phyloP scores from a whole-genome alignment of 768 basidiomycete genomes.

The Collybia nuda region DNA sequence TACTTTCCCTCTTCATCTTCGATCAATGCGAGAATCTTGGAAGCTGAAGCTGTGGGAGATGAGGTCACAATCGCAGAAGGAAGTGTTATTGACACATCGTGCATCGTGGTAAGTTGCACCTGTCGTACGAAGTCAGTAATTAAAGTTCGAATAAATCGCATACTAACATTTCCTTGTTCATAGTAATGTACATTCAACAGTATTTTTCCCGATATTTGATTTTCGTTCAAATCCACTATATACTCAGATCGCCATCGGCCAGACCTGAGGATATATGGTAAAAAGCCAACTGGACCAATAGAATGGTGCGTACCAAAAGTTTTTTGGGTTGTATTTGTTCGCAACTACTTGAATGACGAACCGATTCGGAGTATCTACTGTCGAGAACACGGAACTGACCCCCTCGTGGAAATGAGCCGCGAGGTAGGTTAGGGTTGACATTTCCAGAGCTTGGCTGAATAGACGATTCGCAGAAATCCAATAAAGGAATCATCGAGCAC shows the following conservation, averaged over 20 bases:
- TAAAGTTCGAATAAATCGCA: neutral
- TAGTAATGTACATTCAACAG: constrained; percentile 93
- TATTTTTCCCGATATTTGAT: constrained; percentile 68
- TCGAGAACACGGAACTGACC: constrained; percentile 70
- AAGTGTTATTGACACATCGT: constrained; percentile 62
- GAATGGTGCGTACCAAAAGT: constrained; percentile 70
- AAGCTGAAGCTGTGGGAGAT: constrained; percentile 50
- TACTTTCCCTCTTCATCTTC: constrained; percentile 79
- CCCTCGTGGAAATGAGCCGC: constrained; percentile 83
- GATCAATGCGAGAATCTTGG: constrained; percentile 78
- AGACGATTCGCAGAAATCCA: neutral
- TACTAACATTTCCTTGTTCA: constrained; percentile 89
- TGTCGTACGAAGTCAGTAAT: constrained; percentile 25
- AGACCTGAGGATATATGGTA: constrained; percentile 54
- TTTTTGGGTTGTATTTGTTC: constrained; percentile 92
- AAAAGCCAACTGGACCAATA: neutral
- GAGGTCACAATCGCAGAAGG: constrained; percentile 57
- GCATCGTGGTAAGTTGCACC: constrained; percentile 88
- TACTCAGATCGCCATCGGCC: constrained; percentile 95
- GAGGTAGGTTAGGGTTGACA: constrained; percentile 65
- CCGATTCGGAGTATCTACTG: constrained; percentile 36
- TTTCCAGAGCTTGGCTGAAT: constrained; percentile 67
- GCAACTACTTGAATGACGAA: constrained; percentile 86
- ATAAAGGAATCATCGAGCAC: too few species aligned
- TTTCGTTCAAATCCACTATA: constrained; percentile 62